These are phyloP conservation scores for Rhododendron ovatum DNA, from an alignment of 148 eudicot species.

Conservation along the genomic window DNA sequence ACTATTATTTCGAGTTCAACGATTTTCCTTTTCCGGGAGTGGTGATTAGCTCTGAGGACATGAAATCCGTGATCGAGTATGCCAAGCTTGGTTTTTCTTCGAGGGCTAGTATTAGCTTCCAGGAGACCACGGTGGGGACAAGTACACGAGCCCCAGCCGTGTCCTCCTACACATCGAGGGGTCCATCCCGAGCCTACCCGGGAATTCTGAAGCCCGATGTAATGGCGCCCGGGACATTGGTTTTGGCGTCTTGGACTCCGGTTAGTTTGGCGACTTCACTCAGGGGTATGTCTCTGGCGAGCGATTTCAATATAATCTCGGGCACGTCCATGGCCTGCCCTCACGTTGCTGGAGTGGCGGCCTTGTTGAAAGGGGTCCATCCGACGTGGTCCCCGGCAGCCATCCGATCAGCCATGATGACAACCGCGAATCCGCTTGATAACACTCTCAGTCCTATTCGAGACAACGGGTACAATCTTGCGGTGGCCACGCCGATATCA, in stretches of 20 bases:
- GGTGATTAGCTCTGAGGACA: constrained; percentile 15
- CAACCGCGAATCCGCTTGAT: constrained; percentile 21
- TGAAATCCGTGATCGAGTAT: background rate
- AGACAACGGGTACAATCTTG: constrained; percentile 2
- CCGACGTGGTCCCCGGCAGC: constrained; percentile 28
- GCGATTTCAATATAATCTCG: constrained; percentile 15
- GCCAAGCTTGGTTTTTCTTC: background rate
- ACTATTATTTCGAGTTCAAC: background rate
- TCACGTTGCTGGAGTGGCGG: constrained; percentile 25
- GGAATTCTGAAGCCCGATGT: constrained; percentile 24
- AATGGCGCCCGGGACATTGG: constrained; percentile 25
- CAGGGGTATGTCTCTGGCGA: background rate
- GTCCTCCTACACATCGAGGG: constrained; percentile 18
- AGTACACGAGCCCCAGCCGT: constrained; percentile 14
- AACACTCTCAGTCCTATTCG: constrained; percentile 9
- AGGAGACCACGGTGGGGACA: constrained; percentile 15
- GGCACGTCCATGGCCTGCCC: constrained; percentile 40
- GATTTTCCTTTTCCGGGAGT: constrained; percentile 10
- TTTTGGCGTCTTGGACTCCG: constrained; percentile 21
- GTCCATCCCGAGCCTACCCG: constrained; percentile 18
- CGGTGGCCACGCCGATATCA: constrained; percentile 17
- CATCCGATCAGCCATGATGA: constrained; percentile 30
- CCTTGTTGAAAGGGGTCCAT: constrained; percentile 24
- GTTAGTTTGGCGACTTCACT: background rate
- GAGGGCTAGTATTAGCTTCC: background rate